Base-by-base conservation (phyloP, 148 eudicot species). In the Silene latifolia region DNA sequence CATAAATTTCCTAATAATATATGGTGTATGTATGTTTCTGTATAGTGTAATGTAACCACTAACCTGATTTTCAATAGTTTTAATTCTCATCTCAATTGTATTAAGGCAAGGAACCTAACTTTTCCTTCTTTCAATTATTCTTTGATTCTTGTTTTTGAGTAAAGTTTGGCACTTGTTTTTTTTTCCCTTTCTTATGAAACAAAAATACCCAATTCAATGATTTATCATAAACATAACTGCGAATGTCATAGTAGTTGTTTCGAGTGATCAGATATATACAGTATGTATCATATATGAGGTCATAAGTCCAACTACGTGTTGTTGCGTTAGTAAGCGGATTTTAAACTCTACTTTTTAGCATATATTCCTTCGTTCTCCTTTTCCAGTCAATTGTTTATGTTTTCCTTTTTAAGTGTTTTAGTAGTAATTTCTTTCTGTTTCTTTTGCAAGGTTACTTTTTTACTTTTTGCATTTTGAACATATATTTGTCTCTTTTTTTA, bases 111-210 rank as follows among this genome's bases (percentile, higher is more conserved):
- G 4, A 42, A 19, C 54, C 71, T 46, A 51, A 12, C 64, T 23
- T 71, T 77, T 71, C 46, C 74, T 59, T 71, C 67, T 18, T 53
- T 27, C 24, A 51, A 35, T 77, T 71, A 63, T 67, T 65, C 58
- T 57, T 25, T 44, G 24, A 57, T 42, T 78, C 64, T 46, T 73
- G 44, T 27, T 8, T 78, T 73, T 18, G 66, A 57, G 76, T 42
- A 78, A 23, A 77, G 63, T 47, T 61, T 70, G 74, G 69, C 20
- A 46, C 9, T 61, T 69, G 67, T 18, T 51, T 46, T 67, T 59
- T 27, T 51, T 51, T 51, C 27, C 51, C 46, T 14, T 48, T 12
- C 23, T 10, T 11, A 9, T 69, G 42, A 67, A 67, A 20, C 20
- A 67, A 17, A 71, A 29, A 17, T 12, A 7, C 54, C 24, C 64